phyloP scores from a whole-genome alignment of 2,329 filamentous ascomycete genomes.

The Orbilia brochopaga region DNA sequence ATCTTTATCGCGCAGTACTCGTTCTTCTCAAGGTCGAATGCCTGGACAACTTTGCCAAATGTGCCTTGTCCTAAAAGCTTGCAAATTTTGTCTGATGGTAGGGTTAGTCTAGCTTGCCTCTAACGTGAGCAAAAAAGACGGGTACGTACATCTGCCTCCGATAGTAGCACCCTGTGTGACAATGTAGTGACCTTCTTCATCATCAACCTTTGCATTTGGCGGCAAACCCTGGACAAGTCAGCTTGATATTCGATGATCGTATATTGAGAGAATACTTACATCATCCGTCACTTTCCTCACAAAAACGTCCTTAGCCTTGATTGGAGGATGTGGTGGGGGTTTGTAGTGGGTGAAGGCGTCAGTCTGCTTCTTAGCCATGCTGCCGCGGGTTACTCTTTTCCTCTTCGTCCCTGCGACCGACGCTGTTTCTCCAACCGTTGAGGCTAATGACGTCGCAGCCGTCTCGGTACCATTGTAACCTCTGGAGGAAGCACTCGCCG shows the following conservation, averaged over 20 bases:
- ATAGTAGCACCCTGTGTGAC: slow-evolving; percentile 84
- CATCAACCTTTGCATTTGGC: slow-evolving; percentile 67
- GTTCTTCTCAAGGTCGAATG: slow-evolving; percentile 76
- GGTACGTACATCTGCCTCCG: slow-evolving; percentile 81
- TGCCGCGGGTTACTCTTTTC: slow-evolving; percentile 68
- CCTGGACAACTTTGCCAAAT: slow-evolving; percentile 97
- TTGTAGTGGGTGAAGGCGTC: slow-evolving; percentile 80
- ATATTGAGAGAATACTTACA: slow-evolving; percentile 60
- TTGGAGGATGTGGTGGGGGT: slow-evolving; percentile 83
- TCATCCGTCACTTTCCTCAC: slow-evolving; percentile 67
- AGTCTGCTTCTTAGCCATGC: slow-evolving; percentile 64
- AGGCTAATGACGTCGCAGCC: slow-evolving; percentile 83
- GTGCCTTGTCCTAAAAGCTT: slow-evolving; percentile 94
- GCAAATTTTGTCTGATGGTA: slow-evolving; percentile 76
- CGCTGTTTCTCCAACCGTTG: slow-evolving; percentile 58
- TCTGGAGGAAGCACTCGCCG: slow-evolving; percentile 51
- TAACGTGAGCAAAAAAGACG: not conserved
- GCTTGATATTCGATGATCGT: slow-evolving; percentile 15
- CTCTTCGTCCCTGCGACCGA: slow-evolving; percentile 76
- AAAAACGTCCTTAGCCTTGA: slow-evolving; percentile 82
- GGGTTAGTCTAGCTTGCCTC: not conserved
- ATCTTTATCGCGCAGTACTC: slow-evolving; percentile 94
- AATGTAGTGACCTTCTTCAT: slow-evolving; percentile 96
- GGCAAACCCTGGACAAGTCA: slow-evolving; percentile 16
- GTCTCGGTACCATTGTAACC: slow-evolving; percentile 61